Conservation (phyloP, 345 rosid species). For the Laguncularia racemosa region DNA sequence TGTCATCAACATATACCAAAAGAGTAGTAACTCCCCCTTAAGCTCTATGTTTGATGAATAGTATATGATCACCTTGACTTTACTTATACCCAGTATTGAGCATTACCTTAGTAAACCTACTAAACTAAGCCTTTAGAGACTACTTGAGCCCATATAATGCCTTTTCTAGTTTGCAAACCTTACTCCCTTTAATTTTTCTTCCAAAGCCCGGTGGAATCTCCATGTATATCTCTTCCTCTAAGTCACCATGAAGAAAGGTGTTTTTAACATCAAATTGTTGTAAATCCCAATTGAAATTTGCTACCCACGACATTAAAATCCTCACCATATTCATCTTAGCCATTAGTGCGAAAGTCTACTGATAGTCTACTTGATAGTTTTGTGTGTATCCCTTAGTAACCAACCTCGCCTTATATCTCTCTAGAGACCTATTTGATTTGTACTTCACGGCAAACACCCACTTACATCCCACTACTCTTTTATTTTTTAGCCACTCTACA, state of each 20-base stretch:
- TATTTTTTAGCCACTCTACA: no score
- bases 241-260: background rate
- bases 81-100: no score
- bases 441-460: background rate
- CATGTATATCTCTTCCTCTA: slow-evolving; percentile 2
- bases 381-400: background rate
- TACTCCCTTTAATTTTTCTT: background rate
- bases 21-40: no score
- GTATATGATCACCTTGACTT: no score
- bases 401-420: background rate
- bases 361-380: background rate
- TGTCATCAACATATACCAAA: no score
- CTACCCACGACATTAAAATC: background rate
- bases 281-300: background rate
- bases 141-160: no score
- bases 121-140: no score
- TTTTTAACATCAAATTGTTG: slow-evolving; percentile 1
- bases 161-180: background rate
- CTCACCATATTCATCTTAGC: slow-evolving; percentile 1
- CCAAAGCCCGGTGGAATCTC: background rate
- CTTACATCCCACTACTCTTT: no score
- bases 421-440: background rate
- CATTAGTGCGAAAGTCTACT: background rate
- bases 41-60: no score
- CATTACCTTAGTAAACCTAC: no score